Evolutionary conservation across 257 asterid genomes (phyloP).

Genomic region (Nicotiana otophora): DNA sequence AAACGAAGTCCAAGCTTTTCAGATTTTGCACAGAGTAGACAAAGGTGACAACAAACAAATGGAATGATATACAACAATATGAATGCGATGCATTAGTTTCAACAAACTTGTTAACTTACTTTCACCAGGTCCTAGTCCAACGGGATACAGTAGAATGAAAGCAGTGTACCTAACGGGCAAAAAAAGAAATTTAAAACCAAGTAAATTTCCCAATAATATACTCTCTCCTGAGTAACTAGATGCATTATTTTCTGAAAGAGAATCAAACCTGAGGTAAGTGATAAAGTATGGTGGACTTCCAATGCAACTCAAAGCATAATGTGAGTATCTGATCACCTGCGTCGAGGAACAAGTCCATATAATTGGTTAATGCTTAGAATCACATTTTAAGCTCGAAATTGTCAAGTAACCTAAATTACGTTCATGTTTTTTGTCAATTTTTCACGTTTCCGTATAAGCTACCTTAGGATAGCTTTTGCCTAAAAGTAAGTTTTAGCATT

Average conservation of each 20-base stretch:
- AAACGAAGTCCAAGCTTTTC: not conserved
- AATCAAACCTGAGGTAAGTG: slow-evolving; percentile 57
- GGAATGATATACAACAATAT: not conserved
- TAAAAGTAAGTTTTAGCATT: not conserved
- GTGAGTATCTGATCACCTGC: slow-evolving; percentile 80
- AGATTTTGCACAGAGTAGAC: not conserved
- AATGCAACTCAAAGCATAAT: slow-evolving; percentile 57
- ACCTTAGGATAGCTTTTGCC: not conserved
- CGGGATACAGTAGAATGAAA: slow-evolving; percentile 78
- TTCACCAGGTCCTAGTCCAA: slow-evolving; percentile 86
- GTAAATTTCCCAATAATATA: not conserved
- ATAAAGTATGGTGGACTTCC: slow-evolving; percentile 64
- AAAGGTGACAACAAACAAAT: not conserved
- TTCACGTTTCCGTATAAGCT: not conserved
- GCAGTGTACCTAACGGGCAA: slow-evolving; percentile 65
- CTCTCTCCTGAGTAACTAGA: slow-evolving; percentile 1
- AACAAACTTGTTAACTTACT: slow-evolving; percentile 47
- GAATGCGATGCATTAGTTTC: not conserved
- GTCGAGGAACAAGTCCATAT: not conserved
- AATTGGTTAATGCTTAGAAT: not conserved
- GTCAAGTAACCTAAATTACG: not conserved
- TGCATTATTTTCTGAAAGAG: not conserved
- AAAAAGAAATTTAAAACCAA: slow-evolving; percentile 3
- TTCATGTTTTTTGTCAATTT: not conserved
- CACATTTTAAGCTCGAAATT: not conserved